A percentile compares a stretch with the other conserved stretches of the same genome.
phyloP scores from a whole-genome alignment of 1,284 basidiomycete genomes.

The Marasmius sp. region DNA sequence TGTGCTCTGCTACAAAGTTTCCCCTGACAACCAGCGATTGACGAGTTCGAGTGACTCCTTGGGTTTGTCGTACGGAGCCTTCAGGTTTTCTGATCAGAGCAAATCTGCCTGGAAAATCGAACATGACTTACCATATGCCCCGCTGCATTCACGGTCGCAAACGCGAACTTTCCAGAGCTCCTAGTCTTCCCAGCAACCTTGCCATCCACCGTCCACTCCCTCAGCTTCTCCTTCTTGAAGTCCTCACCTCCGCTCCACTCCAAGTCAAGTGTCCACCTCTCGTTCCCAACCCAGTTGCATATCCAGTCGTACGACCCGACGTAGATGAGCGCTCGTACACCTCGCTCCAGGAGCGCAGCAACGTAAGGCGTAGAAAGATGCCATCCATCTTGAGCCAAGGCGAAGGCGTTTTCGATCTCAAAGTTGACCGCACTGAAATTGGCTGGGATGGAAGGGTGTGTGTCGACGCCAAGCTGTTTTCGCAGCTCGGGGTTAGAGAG shows the following conservation, averaged over 20 bases:
- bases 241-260: constrained; percentile 62
- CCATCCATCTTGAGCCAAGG: constrained; percentile 34
- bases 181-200: constrained; percentile 49
- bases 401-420: constrained; percentile 43
- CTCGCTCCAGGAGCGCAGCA: constrained; percentile 71
- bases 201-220: constrained; percentile 52
- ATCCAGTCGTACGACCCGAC: constrained; percentile 68
- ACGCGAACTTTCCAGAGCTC: constrained; percentile 51
- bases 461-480: constrained; percentile 56
- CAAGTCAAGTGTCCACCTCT: constrained; percentile 57
- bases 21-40: constrained; percentile 48
- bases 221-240: constrained; percentile 44
- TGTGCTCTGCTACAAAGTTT: no score
- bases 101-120: not conserved
- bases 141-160: constrained; percentile 17
- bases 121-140: not conserved
- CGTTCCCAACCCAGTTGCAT: constrained; percentile 39
- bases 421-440: constrained; percentile 53
- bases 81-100: not conserved
- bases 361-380: constrained; percentile 57
- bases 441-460: constrained; percentile 27
- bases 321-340: constrained; percentile 72
- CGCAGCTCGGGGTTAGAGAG: constrained; percentile 58
- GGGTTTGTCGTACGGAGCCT: constrained; percentile 67
- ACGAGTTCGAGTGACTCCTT: constrained; percentile 52